These are phyloP conservation scores for Cruciata laevipes DNA, from an alignment of 257 asterid species.

Conservation along the genomic window DNA sequence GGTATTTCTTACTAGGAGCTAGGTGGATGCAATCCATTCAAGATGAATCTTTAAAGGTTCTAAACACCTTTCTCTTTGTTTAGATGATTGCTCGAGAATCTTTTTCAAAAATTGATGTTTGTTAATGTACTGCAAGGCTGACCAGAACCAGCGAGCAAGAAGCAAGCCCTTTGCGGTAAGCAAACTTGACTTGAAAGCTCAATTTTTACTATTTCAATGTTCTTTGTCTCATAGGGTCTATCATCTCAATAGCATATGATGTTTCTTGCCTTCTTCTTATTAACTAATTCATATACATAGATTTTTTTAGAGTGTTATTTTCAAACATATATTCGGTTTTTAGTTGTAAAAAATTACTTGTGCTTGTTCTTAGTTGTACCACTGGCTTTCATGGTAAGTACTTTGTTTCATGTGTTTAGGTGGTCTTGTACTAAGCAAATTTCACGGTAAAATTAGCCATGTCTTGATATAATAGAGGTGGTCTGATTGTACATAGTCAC, in stretches of 20 bases:
- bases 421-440: too few species aligned
- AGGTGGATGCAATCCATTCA: conserved; percentile 90
- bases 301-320: too few species aligned
- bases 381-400: not conserved
- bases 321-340: not conserved
- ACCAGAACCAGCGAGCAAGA: conserved; percentile 43
- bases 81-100: conserved; percentile 2
- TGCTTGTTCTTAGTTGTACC: not conserved
- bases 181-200: conserved; percentile 10
- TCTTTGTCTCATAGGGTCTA: conserved; percentile 7
- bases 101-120: conserved; percentile 29
- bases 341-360: not conserved
- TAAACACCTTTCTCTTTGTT: conserved; percentile 19
- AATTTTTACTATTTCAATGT: not conserved
- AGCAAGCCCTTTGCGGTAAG: conserved; percentile 58
- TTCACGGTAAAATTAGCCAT: too few species aligned
- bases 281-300: not conserved
- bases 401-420: too few species aligned
- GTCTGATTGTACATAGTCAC: too few species aligned
- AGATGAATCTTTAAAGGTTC: conserved; percentile 82
- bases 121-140: conserved; percentile 44
- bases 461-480: too few species aligned
- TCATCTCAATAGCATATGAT: not conserved
- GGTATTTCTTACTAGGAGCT: conserved; percentile 69
- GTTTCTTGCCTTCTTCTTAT: not conserved